These are phyloP conservation scores for Abelmoschus esculentus DNA, from an alignment of 345 rosid species.

Conservation along the genomic window DNA sequence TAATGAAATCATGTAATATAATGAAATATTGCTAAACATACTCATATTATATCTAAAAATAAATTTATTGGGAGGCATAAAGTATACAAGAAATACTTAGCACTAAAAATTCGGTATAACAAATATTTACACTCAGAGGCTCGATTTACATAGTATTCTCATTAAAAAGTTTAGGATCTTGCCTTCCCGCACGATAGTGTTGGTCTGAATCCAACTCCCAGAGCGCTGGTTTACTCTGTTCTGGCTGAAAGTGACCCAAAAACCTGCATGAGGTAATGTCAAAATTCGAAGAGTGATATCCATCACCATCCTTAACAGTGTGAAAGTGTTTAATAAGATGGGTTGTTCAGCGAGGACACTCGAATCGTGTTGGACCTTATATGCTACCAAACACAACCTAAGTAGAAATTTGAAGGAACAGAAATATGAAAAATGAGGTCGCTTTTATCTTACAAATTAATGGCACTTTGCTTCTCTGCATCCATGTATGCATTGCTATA, in stretches of 20 bases:
- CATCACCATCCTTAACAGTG: neutral
- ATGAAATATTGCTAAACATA: neutral
- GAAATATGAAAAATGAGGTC: neutral
- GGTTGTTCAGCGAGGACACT: neutral
- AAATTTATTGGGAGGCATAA: neutral
- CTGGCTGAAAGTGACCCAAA: constrained; percentile 94
- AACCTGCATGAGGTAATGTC: constrained; percentile 43
- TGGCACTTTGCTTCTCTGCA: constrained; percentile 89
- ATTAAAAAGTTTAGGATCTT: neutral
- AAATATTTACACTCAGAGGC: neutral
- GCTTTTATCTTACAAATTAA: constrained; percentile 61
- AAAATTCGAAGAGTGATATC: neutral
- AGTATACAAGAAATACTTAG: neutral
- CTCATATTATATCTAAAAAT: neutral
- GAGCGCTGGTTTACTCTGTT: constrained; percentile 70
- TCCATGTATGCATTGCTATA: constrained; percentile 90
- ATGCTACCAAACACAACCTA: neutral
- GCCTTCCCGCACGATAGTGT: constrained; percentile 21
- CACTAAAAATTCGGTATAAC: neutral
- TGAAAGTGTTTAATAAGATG: neutral
- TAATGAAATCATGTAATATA: neutral
- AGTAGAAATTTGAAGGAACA: neutral
- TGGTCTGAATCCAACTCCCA: constrained; percentile 89
- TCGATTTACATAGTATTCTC: neutral
- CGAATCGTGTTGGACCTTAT: neutral